A percentile compares a stretch with the other conserved stretches of the same genome.
Evolutionary conservation across 176 grass and related monocot species (phyloP).

Genomic region (Aegilops bicornis): DNA sequence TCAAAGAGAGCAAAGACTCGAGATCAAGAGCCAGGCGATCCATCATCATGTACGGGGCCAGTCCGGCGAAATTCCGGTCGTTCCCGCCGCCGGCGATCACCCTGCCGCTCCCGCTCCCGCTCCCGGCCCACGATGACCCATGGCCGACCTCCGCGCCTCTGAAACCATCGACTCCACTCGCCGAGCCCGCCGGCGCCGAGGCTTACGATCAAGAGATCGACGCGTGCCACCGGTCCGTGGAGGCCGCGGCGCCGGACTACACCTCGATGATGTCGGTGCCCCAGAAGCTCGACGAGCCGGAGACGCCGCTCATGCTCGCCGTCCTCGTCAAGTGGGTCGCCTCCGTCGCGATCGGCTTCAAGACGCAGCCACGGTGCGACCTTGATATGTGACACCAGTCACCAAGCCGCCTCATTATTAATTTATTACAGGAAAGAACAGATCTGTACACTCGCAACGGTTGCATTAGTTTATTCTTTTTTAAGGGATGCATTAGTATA

Average conservation of each 20-base stretch:
- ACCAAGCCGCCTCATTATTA: not conserved
- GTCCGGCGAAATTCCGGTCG: not conserved
- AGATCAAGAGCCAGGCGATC: not conserved
- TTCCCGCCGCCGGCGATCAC: not conserved
- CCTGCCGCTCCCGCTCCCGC: not conserved
- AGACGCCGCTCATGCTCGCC: not conserved
- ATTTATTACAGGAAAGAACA: too few species aligned
- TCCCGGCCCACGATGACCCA: not conserved
- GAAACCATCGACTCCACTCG: not conserved
- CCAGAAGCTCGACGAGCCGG: not conserved
- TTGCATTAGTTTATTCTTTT: too few species aligned
- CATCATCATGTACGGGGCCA: not conserved
- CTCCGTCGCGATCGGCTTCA: not conserved
- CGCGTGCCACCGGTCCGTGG: not conserved
- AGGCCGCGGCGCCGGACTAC: not conserved
- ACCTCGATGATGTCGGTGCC: not conserved
- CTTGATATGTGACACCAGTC: not conserved
- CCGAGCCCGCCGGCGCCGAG: not conserved
- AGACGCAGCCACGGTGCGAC: not conserved
- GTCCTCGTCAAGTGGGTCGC: not conserved
- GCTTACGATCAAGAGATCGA: not conserved
- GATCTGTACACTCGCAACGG: too few species aligned
- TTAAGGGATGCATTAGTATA: too few species aligned
- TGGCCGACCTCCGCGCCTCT: not conserved
- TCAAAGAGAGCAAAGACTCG: not conserved